Evolutionary conservation across 1,284 basidiomycete genomes (phyloP), one percentile per base, ranked within the genome.

Genomic region (Cerioporus squamosus): DNA sequence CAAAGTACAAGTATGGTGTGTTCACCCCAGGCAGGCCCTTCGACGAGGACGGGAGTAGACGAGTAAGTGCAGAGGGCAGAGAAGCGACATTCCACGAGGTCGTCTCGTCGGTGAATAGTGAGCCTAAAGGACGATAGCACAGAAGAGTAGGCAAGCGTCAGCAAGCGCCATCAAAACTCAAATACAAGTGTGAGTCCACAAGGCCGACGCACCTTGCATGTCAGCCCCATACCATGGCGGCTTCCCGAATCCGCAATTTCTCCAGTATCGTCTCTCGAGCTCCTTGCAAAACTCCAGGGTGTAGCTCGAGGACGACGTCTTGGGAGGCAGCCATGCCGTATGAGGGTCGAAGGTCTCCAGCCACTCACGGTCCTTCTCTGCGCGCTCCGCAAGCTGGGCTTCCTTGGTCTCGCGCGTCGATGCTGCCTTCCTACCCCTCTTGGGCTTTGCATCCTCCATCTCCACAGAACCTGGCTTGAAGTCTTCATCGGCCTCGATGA

Each of bases 221-320:
- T 99, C 97, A 5, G 97, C 97, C 33, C 97, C 97, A 74, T 99
- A 99, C 96, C 95, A 90, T 52, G 95, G 84, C 18, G 95, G 83
- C 66, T 90, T 92, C 8, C 94, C 94, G 22, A 97, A 77, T 14
- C 93, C 91, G 73, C 93, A 89, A 63, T 91, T 93, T 56, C 95
- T 84, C 97, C 97, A 99, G 74, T 91, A 98, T 60, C 91, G 85
- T 46, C 93, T 81, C 75, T 98, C 97, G 26, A 99, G 83, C 61
- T 90, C 88, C 60, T 86, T 83, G 73, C 96, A 98, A 54, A 93
- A 91, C 60, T 94, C 92, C 2, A 84, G 81, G 0, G 91, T 94
- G 66, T 94, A 98, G 71, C 97, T 94, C 15, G 80, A 76, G 0
- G 85, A 70, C 1, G 75, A 78, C 0, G 91, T 94, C 49, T 85